phyloP scores from a whole-genome alignment of 2,329 filamentous ascomycete genomes.

The Dryadomyces sulphureus region DNA sequence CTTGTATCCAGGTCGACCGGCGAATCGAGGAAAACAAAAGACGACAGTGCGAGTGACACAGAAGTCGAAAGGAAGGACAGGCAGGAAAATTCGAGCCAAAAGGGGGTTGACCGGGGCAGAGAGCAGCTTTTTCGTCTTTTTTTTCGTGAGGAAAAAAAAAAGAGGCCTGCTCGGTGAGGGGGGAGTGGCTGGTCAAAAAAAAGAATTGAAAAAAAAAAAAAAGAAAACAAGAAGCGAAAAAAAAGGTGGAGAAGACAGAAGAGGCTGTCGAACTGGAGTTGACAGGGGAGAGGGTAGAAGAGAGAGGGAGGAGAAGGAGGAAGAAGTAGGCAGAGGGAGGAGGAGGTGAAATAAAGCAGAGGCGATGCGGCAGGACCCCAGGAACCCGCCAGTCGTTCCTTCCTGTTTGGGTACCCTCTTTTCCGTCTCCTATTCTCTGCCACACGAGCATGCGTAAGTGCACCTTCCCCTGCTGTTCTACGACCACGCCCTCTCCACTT shows the following conservation, averaged over 20 bases:
- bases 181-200: background rate
- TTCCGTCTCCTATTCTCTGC: background rate
- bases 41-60: background rate
- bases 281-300: background rate
- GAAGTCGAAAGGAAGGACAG: too few species aligned
- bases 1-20: background rate
- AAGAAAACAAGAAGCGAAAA: background rate
- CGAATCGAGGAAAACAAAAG: background rate
- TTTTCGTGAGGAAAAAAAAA: too few species aligned
- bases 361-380: background rate
- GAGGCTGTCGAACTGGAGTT: background rate
- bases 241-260: background rate
- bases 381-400: too few species aligned
- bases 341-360: background rate
- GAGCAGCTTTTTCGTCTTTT: too few species aligned
- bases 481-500: background rate
- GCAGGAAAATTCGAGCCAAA: too few species aligned
- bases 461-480: background rate
- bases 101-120: too few species aligned
- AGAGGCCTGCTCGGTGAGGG: too few species aligned
- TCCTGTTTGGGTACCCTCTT: background rate
- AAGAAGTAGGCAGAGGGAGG: background rate
- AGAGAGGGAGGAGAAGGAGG: background rate
- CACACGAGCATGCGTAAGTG: background rate
- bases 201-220: background rate